A percentile compares a stretch with the other conserved stretches of the same genome.
Conservation (phyloP, 2,329 filamentous ascomycete species). For the Arthrinium puccinioides region DNA sequence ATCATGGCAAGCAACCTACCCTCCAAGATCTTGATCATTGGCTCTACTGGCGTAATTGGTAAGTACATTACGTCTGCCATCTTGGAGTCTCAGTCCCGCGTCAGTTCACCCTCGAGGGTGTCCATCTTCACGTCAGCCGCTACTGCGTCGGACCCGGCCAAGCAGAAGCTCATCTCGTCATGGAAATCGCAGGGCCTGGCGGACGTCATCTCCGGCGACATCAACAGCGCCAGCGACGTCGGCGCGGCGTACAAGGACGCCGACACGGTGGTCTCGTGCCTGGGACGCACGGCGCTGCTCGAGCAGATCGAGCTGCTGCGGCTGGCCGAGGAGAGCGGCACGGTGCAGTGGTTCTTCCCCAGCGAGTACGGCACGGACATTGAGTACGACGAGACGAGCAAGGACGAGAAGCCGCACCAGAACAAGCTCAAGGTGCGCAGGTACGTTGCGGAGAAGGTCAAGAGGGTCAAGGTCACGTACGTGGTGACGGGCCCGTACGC, state of each 20-base stretch:
- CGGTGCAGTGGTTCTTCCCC: slow-evolving; percentile 50
- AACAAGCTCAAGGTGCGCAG: slow-evolving; percentile 54
- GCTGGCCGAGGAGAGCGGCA: slow-evolving; percentile 41
- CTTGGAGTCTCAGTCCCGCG: slow-evolving; percentile 20
- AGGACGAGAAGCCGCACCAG: slow-evolving; percentile 53
- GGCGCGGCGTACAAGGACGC: slow-evolving; percentile 44
- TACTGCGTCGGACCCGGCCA: slow-evolving; percentile 35
- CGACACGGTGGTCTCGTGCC: slow-evolving; percentile 52
- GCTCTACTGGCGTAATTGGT: slow-evolving; percentile 25
- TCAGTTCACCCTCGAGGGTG: slow-evolving; percentile 20
- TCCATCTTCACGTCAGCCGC: slow-evolving; percentile 47
- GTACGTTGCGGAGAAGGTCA: slow-evolving; percentile 36
- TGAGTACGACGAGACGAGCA: slow-evolving; percentile 44
- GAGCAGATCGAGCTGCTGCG: slow-evolving; percentile 47
- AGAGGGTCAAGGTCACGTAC: slow-evolving; percentile 47
- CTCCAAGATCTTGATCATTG: slow-evolving; percentile 23
- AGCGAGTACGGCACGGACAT: slow-evolving; percentile 53
- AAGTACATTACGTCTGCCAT: slow-evolving; percentile 25
- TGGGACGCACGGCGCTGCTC: slow-evolving; percentile 48
- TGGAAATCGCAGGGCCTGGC: slow-evolving; percentile 34
- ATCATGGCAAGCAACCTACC: slow-evolving; percentile 13
- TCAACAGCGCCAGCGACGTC: slow-evolving; percentile 41
- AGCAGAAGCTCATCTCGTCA: slow-evolving; percentile 35
- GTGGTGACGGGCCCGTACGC: slow-evolving; percentile 56
- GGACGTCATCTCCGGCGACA: slow-evolving; percentile 47